These are phyloP conservation scores for Panicum miliaceum DNA, from an alignment of 176 grass and related monocot genomes.

Conservation along the genomic window DNA sequence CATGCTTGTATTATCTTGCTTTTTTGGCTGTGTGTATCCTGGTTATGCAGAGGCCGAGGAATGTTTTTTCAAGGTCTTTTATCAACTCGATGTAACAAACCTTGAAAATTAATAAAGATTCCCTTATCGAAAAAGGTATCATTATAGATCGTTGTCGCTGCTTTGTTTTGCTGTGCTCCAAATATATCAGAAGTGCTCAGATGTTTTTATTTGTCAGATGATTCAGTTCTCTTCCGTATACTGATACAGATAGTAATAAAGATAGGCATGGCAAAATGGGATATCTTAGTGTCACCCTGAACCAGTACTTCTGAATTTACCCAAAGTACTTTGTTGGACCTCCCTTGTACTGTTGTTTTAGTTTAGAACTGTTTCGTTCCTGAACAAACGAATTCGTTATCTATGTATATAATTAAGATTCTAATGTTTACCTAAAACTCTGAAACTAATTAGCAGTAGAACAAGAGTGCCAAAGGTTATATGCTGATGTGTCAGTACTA, in stretches of 20 bases:
- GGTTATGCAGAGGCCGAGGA: too few species aligned
- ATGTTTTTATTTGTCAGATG: not conserved
- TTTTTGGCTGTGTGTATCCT: too few species aligned
- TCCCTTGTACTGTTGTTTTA: not conserved
- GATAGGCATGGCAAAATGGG: not conserved
- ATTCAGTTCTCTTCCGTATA: not conserved
- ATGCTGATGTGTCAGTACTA: not conserved
- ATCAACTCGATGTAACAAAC: too few species aligned
- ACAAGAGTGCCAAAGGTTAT: not conserved
- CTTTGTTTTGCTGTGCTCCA: not conserved
- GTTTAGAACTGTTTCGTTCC: not conserved
- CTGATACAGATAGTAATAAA: not conserved
- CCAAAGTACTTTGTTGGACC: not conserved
- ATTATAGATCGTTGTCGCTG: not conserved
- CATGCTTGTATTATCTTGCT: too few species aligned
- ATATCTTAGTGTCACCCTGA: not conserved
- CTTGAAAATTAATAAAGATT: too few species aligned
- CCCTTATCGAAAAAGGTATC: slow-evolving; percentile 30
- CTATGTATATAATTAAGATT: not conserved
- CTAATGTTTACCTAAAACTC: not conserved
- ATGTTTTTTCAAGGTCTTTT: too few species aligned
- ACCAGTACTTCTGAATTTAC: not conserved
- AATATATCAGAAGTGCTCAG: not conserved
- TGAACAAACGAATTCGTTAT: not conserved
- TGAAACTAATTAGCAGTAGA: not conserved